Conservation (phyloP, 2,329 filamentous ascomycete species). For the Colletotrichum neosansevieriae region DNA sequence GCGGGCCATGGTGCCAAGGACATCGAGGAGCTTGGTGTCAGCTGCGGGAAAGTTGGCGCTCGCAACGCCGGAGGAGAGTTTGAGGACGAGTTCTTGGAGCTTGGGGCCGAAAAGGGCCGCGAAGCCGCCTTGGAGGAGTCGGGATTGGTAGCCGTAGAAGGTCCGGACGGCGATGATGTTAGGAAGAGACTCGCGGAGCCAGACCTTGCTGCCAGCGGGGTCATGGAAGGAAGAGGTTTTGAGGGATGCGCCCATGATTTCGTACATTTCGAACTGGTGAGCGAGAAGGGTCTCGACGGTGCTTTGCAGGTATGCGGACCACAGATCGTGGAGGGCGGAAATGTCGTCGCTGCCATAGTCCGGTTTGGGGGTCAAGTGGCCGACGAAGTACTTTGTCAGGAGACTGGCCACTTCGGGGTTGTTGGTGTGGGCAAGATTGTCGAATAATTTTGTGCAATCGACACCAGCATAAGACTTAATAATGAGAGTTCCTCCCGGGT, state of each 20-base stretch:
- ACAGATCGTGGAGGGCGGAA: slow-evolving; percentile 60
- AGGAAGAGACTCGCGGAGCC: slow-evolving; percentile 59
- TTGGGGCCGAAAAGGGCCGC: slow-evolving; percentile 63
- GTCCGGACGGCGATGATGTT: slow-evolving; percentile 63
- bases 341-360: slow-evolving; percentile 59
- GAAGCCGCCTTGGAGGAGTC: slow-evolving; percentile 63
- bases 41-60: slow-evolving; percentile 51
- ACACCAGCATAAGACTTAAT: slow-evolving; percentile 67
- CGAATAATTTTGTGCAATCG: slow-evolving; percentile 64
- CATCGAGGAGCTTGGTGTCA: slow-evolving; percentile 57
- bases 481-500: slow-evolving; percentile 65
- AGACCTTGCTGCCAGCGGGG: slow-evolving; percentile 49
- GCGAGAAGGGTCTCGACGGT: slow-evolving; percentile 65
- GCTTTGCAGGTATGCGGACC: slow-evolving; percentile 61
- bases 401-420: slow-evolving; percentile 66
- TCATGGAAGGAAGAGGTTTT: slow-evolving; percentile 27
- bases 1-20: slow-evolving; percentile 55
- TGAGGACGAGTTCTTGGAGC: slow-evolving; percentile 65
- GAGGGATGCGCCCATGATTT: slow-evolving; percentile 57
- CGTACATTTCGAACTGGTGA: slow-evolving; percentile 65
- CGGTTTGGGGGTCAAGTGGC: slow-evolving; percentile 63
- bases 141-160: slow-evolving; percentile 65
- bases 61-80: slow-evolving; percentile 62
- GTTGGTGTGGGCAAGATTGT: slow-evolving; percentile 66
- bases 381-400: slow-evolving; percentile 66